Evolutionary conservation across 805 yeast species (phyloP), one percentile per base, ranked within the genome.

Genomic region (Teunomyces aglyptinius): DNA sequence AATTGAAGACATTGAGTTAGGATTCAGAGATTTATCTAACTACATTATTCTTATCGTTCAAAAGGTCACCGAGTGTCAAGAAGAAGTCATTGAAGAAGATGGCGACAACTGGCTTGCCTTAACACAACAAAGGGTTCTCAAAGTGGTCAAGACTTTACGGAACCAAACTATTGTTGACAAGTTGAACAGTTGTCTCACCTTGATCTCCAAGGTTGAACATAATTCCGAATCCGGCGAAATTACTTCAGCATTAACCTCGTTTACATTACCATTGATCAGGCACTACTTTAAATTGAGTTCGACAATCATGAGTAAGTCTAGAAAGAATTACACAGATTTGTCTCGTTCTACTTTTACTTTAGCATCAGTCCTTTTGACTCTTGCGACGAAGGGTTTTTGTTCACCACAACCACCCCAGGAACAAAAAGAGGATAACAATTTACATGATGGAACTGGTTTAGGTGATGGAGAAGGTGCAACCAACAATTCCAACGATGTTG

Each of bases 391-490:
- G 45, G 99, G 99, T 0, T 91, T 90, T 77, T 94, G 99, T 60
- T 80, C 95, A 1, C 99, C 99, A 10, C 86, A 87, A 58, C 83
- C 89, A 15, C 86, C 86, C 5, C 58, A 77, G 12, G 85, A 83
- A 46, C 80, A 83, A 47, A 82, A 80, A 49, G 80, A 80, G 13
- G 75, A 78, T 41, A 77, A 77, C 41, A 77, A 86, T 44, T 62
- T 85, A 48, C 85, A 86, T 35, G 94, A 88, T 38, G 98, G 97
- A 39, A 88, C 96, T 6, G 96, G 96, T 6, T 70, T 88, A 16
- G 99, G 99, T 29, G 94, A 92, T 57, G 99, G 98, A 19, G 83
- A 77, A 46, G 98, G 97, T 52, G 96, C 86, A 2, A 76, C 81
- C 20, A 85, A 86, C 56, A 81, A 86, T 55, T 81, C 92, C 0